Conservation (phyloP, 2,329 filamentous ascomycete species). For the Xylaria sp. region DNA sequence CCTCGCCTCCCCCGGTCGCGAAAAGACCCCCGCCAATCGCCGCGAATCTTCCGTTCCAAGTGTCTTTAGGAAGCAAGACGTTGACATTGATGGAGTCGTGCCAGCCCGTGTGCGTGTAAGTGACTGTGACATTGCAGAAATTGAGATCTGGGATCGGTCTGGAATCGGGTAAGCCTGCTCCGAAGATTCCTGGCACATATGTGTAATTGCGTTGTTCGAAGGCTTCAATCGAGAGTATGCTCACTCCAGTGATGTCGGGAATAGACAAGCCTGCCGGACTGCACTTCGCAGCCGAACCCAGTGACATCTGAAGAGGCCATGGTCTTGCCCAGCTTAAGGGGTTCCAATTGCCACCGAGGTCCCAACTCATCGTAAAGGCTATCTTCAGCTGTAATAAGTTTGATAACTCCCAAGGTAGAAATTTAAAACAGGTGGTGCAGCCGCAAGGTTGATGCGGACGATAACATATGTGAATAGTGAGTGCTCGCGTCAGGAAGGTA, state of each 20-base stretch:
- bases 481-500: background rate
- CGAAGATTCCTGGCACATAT: background rate
- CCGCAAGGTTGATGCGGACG: background rate
- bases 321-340: background rate
- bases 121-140: background rate
- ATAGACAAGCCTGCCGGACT: background rate
- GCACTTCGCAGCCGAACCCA: background rate
- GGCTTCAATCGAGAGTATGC: background rate
- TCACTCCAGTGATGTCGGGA: background rate
- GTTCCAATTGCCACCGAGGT: background rate
- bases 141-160: background rate
- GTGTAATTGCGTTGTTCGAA: background rate
- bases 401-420: background rate
- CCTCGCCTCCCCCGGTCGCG: background rate
- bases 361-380: background rate
- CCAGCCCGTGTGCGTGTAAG: background rate
- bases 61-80: background rate
- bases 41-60: background rate
- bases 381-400: background rate
- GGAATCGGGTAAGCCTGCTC: background rate
- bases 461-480: background rate
- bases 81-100: background rate
- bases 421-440: background rate
- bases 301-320: background rate
- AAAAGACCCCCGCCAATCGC: background rate